Evolutionary conservation across 345 rosid species (phyloP).

Genomic region (Eucalyptus coolabah): DNA sequence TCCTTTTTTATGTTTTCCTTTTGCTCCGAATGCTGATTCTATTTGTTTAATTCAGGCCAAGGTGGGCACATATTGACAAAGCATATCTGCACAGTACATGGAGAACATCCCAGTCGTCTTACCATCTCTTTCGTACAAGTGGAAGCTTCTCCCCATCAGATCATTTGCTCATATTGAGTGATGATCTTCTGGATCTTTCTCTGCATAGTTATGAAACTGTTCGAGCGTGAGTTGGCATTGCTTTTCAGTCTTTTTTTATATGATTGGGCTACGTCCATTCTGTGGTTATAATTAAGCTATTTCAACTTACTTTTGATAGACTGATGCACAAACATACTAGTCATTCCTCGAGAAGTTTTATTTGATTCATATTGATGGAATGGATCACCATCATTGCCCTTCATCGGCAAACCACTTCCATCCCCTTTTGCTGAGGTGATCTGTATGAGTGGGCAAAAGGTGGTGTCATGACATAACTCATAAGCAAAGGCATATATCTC

Average conservation of each 20-base stretch:
- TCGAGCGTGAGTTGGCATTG: slow-evolving; percentile 58
- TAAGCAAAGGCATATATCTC: background rate
- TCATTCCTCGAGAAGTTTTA: background rate
- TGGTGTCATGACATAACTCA: background rate
- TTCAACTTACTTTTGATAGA: background rate
- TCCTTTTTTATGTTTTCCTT: background rate
- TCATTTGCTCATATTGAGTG: slow-evolving; percentile 51
- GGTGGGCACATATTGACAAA: slow-evolving; percentile 96
- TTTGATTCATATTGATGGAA: background rate
- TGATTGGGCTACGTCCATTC: background rate
- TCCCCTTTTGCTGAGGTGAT: background rate
- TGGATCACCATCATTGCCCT: background rate
- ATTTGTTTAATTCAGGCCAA: slow-evolving; percentile 52
- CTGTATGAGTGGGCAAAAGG: background rate
- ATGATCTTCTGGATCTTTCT: slow-evolving; percentile 78
- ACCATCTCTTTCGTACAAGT: slow-evolving; percentile 72
- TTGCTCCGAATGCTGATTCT: background rate
- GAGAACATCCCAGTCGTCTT: slow-evolving; percentile 94
- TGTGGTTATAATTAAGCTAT: background rate
- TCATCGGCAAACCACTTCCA: background rate
- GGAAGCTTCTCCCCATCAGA: slow-evolving; percentile 74
- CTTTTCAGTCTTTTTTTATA: background rate
- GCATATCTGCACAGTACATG: slow-evolving; percentile 94
- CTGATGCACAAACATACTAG: background rate
- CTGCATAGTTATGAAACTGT: slow-evolving; percentile 95